Conservation (phyloP, 768 basidiomycete genomes). For the Mycena olivaceomarginata region DNA sequence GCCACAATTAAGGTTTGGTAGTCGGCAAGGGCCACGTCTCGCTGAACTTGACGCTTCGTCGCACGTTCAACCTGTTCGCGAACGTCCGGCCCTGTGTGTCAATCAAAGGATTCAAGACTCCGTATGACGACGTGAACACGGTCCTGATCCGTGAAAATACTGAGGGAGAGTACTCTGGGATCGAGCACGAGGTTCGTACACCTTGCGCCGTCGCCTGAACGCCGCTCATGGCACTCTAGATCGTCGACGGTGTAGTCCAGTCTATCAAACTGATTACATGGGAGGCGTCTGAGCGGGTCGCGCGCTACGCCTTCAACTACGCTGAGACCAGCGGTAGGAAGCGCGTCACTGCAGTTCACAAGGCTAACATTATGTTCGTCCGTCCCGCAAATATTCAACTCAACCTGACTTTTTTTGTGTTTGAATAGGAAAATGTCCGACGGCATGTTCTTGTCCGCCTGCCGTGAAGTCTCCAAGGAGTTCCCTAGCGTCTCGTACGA, state of each 20-base stretch:
- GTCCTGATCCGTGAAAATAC: constrained; percentile 99
- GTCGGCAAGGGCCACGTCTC: constrained; percentile 99
- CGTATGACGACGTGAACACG: constrained; percentile 98
- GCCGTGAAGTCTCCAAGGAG: constrained; percentile 96
- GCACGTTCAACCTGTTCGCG: constrained; percentile 98
- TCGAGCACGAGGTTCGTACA: constrained; percentile 93
- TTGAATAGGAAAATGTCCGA: constrained; percentile 97
- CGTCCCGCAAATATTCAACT: constrained; percentile 15
- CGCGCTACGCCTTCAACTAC: constrained; percentile 98
- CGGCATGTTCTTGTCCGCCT: constrained; percentile 99
- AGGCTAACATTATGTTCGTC: constrained; percentile 98
- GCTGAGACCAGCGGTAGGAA: constrained; percentile 92
- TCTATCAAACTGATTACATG: constrained; percentile 99
- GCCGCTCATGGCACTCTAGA: constrained; percentile 22
- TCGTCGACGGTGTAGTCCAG: constrained; percentile 97
- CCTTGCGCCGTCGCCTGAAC: constrained; percentile 65
- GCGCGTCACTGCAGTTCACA: constrained; percentile 98
- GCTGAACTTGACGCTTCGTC: constrained; percentile 95
- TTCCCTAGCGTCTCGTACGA: constrained; percentile 96
- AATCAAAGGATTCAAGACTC: constrained; percentile 97
- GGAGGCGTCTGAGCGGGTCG: constrained; percentile 98
- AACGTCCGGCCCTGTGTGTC: constrained; percentile 98
- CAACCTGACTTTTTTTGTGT: constrained; percentile 32
- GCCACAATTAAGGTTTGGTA: constrained; percentile 55
- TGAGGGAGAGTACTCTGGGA: constrained; percentile 99